phyloP scores from a whole-genome alignment of 768 basidiomycete genomes.

The Lactarius pseudohatsudake region DNA sequence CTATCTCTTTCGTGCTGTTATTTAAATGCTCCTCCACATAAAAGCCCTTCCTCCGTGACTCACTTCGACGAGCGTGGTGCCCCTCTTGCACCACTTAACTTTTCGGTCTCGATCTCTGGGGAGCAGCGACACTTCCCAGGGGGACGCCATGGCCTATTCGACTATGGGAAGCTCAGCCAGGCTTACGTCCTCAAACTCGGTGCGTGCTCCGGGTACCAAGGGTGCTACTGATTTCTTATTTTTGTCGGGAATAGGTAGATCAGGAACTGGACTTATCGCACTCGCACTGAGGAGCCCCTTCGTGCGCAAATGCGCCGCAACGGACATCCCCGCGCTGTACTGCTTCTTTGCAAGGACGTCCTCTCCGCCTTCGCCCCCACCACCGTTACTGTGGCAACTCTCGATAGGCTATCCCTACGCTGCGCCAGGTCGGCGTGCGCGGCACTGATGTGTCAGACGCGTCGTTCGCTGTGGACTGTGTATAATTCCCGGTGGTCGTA shows the following conservation, averaged over 20 bases:
- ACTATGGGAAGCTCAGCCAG: slow-evolving; percentile 41
- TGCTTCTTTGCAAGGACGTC: slow-evolving; percentile 26
- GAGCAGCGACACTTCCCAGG: too few relatives aligned
- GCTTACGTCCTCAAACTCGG: slow-evolving; percentile 72
- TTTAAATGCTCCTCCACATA: not conserved
- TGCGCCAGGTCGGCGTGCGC: not conserved
- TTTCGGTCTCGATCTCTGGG: too few relatives aligned
- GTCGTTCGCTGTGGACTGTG: slow-evolving; percentile 10
- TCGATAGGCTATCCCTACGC: slow-evolving; percentile 19
- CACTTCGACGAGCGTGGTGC: too few relatives aligned
- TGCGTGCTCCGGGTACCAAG: slow-evolving; percentile 35
- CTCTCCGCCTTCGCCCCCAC: not conserved
- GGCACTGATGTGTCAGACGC: not conserved
- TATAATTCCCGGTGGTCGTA: not conserved
- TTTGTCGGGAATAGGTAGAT: not conserved
- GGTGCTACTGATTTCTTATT: not conserved
- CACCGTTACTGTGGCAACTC: not conserved
- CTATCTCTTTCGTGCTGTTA: not conserved
- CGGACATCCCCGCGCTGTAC: slow-evolving; percentile 27
- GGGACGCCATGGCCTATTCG: slow-evolving; percentile 32
- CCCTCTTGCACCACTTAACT: too few relatives aligned
- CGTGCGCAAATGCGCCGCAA: slow-evolving; percentile 26
- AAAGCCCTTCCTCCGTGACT: too few relatives aligned
- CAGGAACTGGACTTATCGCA: too few relatives aligned
- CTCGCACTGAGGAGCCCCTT: slow-evolving; percentile 21